Conservation (phyloP, 2,329 filamentous ascomycete genomes). For the Blastomyces emzantsi region DNA sequence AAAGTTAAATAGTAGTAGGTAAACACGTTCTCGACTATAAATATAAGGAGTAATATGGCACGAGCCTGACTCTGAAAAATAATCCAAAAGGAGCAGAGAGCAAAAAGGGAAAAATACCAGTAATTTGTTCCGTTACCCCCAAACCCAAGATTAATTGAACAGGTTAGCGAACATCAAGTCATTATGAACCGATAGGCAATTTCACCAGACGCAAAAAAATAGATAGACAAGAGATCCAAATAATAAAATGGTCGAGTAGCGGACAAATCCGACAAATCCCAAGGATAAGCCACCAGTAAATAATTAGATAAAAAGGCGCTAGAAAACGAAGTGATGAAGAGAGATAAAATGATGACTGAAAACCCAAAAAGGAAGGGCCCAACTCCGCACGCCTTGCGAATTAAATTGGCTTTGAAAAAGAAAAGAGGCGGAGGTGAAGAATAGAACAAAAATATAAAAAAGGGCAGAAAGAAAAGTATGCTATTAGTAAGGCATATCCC, state of each 20-base stretch:
- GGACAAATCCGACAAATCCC: background rate
- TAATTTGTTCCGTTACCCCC: background rate
- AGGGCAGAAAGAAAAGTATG: background rate
- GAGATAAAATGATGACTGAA: background rate
- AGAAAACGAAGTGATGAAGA: background rate
- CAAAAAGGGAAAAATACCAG: background rate
- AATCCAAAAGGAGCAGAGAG: background rate
- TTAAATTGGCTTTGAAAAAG: background rate
- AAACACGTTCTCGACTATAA: background rate
- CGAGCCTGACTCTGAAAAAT: background rate
- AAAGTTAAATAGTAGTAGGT: background rate
- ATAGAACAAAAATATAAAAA: background rate
- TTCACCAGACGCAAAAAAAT: background rate
- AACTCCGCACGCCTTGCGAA: background rate
- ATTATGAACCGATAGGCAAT: background rate
- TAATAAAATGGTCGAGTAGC: background rate
- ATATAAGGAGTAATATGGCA: background rate
- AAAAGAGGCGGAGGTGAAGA: background rate
- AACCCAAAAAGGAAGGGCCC: background rate
- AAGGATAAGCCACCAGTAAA: background rate
- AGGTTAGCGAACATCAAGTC: background rate
- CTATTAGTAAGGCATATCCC: background rate
- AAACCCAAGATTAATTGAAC: background rate
- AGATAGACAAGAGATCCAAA: background rate
- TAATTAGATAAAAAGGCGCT: background rate